Percentiles rank a stretch among this genome's conserved stretches.
Evolutionary conservation across 2,329 filamentous ascomycete genomes (phyloP).

Genomic region (Huntiella abstrusa): DNA sequence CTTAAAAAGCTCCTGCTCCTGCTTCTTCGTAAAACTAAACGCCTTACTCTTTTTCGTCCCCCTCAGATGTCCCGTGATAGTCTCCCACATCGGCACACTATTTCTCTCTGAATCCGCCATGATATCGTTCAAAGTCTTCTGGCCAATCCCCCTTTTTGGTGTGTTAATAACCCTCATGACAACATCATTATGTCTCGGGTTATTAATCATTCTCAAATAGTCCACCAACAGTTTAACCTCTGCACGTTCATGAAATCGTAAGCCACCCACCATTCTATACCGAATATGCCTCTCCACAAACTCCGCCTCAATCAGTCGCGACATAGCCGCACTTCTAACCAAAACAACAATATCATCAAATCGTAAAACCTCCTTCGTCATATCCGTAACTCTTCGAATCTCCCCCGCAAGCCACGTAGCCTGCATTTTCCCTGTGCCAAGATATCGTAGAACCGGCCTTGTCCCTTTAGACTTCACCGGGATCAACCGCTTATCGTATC

Average conservation of each 20-base stretch:
- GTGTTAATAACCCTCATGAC: slow-evolving; percentile 69
- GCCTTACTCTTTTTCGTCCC: slow-evolving; percentile 28
- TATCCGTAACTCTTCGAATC: slow-evolving; percentile 47
- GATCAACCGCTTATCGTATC: slow-evolving; percentile 62
- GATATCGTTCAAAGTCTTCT: slow-evolving; percentile 54
- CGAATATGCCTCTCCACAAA: slow-evolving; percentile 65
- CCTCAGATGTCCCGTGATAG: slow-evolving; percentile 40
- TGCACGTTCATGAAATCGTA: slow-evolving; percentile 76
- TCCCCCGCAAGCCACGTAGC: slow-evolving; percentile 80
- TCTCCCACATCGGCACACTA: slow-evolving; percentile 53
- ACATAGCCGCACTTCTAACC: slow-evolving; percentile 66
- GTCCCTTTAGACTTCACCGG: slow-evolving; percentile 67
- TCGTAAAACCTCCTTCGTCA: slow-evolving; percentile 56
- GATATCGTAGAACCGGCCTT: slow-evolving; percentile 57
- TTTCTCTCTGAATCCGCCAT: slow-evolving; percentile 57
- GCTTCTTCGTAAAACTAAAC: slow-evolving; percentile 30
- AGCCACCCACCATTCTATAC: slow-evolving; percentile 76
- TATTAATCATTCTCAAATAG: slow-evolving; percentile 69
- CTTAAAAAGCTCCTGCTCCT: slow-evolving; percentile 20
- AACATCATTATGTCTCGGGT: slow-evolving; percentile 75
- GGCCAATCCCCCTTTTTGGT: slow-evolving; percentile 64
- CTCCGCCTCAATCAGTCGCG: slow-evolving; percentile 67
- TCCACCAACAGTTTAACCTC: slow-evolving; percentile 79
- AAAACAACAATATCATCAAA: slow-evolving; percentile 71
- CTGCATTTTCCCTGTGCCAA: slow-evolving; percentile 53